Base-by-base conservation (phyloP, 2,329 filamentous ascomycete genomes). In the Fusarium incarnatum region DNA sequence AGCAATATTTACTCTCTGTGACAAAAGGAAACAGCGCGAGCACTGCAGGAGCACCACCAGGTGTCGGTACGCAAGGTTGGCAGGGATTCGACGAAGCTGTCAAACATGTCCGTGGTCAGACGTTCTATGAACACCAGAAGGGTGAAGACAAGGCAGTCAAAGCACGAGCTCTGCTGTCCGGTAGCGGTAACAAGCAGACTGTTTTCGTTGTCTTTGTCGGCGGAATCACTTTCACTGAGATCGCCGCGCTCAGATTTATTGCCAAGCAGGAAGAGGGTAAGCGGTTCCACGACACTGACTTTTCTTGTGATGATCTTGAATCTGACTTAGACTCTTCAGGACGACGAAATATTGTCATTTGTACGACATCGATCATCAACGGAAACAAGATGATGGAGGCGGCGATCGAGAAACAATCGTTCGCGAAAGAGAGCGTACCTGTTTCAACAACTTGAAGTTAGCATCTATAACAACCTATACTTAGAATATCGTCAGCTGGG, bases 121-220 rank as follows among this genome's bases (percentile, higher is more conserved):
- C 94, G 0, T 97, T 99, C 77, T 97, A 97, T 76, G 92, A 97
- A 75, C 86, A 92, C 44, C 96, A 99, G 77, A 95, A 93, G 75
- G 94, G 94, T 4, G 93, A 97, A 76, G 94, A 98, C 77, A 97
- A 96, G 79, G 94, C 94, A 2, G 90, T 95, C 32, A 94, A 95
- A 75, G 95, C 95, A 18, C 87, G 94, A 60, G 91, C 93, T 64
- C 87, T 97, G 27, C 83, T 99, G 41, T 93, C 93, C 48, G 93
- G 94, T 1, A 93, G 93, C 5, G 87, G 88, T 18, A 88, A 88
- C 53, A 90, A 90, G 78, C 97, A 97, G 83, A 95, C 92, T 1
- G 91, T 97, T 1, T 93, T 98, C 76, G 91, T 99, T n/a, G 97
- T 98, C 73, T 98, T 98, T 81, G 83, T 99, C 20, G 96, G 96